Evolutionary conservation across 306 rosid species (phyloP), one percentile per base, ranked within the genome.

Genomic region (Luffa aegyptiaca): DNA sequence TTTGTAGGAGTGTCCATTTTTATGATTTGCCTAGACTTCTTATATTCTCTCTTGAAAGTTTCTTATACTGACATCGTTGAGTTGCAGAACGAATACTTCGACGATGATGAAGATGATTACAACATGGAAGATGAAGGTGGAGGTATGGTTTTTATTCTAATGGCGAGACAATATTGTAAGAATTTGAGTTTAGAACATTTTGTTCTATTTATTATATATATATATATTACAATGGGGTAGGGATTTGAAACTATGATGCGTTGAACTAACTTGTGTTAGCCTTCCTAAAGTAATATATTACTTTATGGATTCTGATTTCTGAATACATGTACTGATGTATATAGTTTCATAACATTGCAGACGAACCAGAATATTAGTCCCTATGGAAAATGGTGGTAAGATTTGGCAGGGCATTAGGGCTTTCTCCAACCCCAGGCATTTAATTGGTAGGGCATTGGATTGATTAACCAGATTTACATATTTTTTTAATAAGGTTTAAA

Each of bases 81-180:
- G 5, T 26, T 62, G 57, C 81, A 79, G 81, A 79, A 79, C 8
- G 76, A 66, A 52, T 2, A 65, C 26, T 49, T 79, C 20, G 82
- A 79, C 10, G 82, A 79, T 4, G 82, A 79, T 20, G 82, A 79
- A 64, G 82, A 79, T 2, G 82, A 79, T 79, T 79, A 64, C 64
- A 79, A 79, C 62, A 68, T 68, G 75, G 82, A 46, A 36, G 82
- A 79, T 2, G 82, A 79, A 4, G 82, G 82, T 17, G 82, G 46
- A 78, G 81, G 81, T 78, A 78, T 59, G 71, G 35, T 76, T 39
- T 39, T 16, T 57, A 64, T 9, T 64, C 12, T 64, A 64, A 36
- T 16, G 26, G 46, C 36, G 26, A 3, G 9, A 62, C 6, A 35
- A 14, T 36, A 36, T 64, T 18, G 6, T 37, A 2, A 7, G 12